A percentile compares a stretch with the other conserved stretches of the same genome.
Conservation (phyloP, 1,139 yeast genomes). For the Lodderomyces oxycetoniae region DNA sequence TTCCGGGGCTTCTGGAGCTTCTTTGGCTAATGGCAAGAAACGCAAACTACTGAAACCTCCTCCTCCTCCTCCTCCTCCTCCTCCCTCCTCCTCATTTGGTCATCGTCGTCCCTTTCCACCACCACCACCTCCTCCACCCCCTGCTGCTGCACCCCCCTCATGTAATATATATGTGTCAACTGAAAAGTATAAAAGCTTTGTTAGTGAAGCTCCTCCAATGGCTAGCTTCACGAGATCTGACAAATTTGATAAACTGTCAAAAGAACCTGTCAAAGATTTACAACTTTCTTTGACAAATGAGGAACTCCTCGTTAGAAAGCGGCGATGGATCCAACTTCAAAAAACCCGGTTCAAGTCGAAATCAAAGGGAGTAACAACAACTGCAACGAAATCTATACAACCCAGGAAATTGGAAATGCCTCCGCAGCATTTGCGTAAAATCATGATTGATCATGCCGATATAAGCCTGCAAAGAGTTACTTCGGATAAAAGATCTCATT, state of each 20-base stretch:
- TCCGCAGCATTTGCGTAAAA: slow-evolving; percentile 86
- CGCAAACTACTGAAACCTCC: background rate
- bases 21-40: no score
- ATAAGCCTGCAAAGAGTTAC: slow-evolving; percentile 75
- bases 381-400: slow-evolving; percentile 46
- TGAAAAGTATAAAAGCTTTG: no score
- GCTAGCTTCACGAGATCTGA: no score
- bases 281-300: no score
- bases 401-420: slow-evolving; percentile 67
- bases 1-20: no score
- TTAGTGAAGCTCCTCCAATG: no score
- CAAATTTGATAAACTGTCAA: no score
- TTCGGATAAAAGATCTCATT: slow-evolving; percentile 81
- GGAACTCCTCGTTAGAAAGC: slow-evolving; percentile 41
- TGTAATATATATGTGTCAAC: background rate
- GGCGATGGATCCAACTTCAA: slow-evolving; percentile 64
- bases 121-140: slow-evolving; percentile 22
- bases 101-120: slow-evolving; percentile 8
- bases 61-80: slow-evolving; percentile 3
- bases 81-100: background rate
- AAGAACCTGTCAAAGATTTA: no score
- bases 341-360: slow-evolving; percentile 46
- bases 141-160: slow-evolving; percentile 10
- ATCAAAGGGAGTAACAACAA: background rate
- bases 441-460: slow-evolving; percentile 81